Base-by-base conservation (phyloP, 257 asterid genomes). In the Capsicum baccatum region DNA sequence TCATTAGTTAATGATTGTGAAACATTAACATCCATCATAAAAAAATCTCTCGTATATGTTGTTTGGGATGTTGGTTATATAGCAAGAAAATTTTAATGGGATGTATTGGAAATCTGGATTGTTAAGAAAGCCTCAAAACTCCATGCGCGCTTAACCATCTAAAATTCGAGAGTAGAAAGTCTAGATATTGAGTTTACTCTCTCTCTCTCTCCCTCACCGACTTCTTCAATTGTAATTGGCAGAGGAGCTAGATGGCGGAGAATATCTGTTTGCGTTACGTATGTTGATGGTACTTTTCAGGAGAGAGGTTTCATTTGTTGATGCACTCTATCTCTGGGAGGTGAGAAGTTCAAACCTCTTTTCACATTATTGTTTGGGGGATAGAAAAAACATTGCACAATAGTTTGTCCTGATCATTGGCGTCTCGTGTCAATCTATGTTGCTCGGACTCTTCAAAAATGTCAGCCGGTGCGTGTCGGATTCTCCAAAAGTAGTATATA, bases 181-280 rank as follows among this genome's bases (percentile, higher is more conserved):
- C 26, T 15, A 78, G 58, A n/a, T 5, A 10, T 47, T 19, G 33
- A 21, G 15, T 44, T 12, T 64, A 19, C 56, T 74, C 16, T 67
- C 67, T 68, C 59, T 9, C 42, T 84, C 63, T 59, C 79, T 56
- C 60, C 67, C 78, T 80, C 76, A 47, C 79, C 76, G 63, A 67
- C 81, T 15, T 48, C 82, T 33, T 39, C 83, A 26, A 85, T 85
- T 89, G 79, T 80, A 79, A 83, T 84, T 87, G 86, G 50, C 91
- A 96, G 98, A 93, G 97, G 97, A 93, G 81, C 88, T 96, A 87
- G 99, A 94, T 87, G 99, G 98, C 1, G 99, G 99, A 83, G 97
- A 94, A 82, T 96, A 96, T 82, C 87, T 96, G 67, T 96, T 96
- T 78, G 99, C 99, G 35, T 92, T 96, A 85, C 98, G 99, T 70